Evolutionary conservation across 2,329 filamentous ascomycete genomes (phyloP).

Genomic region (Coniochaeta ligniaria): DNA sequence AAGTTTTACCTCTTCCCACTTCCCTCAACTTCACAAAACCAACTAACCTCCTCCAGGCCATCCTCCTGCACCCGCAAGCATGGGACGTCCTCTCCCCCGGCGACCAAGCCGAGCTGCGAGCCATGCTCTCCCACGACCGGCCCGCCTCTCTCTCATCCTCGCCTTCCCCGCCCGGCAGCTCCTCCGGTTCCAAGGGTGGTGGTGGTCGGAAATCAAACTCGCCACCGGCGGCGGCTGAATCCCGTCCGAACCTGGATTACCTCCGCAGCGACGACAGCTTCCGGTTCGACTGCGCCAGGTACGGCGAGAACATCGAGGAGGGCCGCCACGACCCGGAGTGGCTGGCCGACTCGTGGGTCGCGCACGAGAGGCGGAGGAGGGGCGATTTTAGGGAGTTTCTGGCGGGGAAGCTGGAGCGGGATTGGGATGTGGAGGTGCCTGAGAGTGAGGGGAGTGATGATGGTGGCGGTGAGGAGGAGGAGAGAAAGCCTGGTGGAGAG

Average conservation of each 20-base stretch:
- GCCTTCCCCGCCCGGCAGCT: not conserved
- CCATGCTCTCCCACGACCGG: slow-evolving; percentile 18
- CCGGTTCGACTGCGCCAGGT: slow-evolving; percentile 32
- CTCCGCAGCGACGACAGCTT: slow-evolving; percentile 35
- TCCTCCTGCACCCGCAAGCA: slow-evolving; percentile 26
- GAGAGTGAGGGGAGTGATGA: not conserved
- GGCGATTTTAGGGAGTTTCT: slow-evolving; percentile 45
- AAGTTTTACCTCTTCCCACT: not conserved
- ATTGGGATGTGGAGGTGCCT: slow-evolving; percentile 31
- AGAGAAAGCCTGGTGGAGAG: not conserved
- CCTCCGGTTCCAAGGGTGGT: no score
- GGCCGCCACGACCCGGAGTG: slow-evolving; percentile 46
- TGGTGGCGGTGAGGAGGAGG: not conserved
- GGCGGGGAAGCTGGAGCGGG: slow-evolving; percentile 33
- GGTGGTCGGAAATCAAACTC: no score
- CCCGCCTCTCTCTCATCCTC: not conserved
- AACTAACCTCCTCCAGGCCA: slow-evolving; percentile 8
- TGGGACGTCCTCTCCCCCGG: slow-evolving; percentile 27
- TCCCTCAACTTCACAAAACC: not conserved
- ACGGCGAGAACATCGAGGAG: slow-evolving; percentile 33
- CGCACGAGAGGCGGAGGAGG: slow-evolving; percentile 37
- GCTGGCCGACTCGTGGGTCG: slow-evolving; percentile 43
- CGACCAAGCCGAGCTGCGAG: slow-evolving; percentile 25
- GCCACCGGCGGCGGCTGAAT: not conserved
- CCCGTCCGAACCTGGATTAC: slow-evolving; percentile 23